Conservation (phyloP, 2,329 filamentous ascomycete genomes). For the Cercospora sojina region DNA sequence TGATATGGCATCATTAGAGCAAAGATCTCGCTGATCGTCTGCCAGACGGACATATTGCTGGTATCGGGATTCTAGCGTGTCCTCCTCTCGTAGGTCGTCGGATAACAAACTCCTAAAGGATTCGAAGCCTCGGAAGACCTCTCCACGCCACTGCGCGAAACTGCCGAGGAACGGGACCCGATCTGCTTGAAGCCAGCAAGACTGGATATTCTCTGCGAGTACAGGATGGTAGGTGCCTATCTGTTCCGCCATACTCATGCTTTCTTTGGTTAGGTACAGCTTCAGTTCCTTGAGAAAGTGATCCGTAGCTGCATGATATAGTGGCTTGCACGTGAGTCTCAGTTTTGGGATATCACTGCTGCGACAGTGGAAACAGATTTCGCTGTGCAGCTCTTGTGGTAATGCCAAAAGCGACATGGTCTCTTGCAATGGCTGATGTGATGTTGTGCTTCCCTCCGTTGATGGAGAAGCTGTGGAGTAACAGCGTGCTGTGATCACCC, state of each 20-base stretch:
- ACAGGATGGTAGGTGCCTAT: neutral
- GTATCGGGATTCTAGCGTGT: neutral
- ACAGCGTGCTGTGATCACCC: neutral
- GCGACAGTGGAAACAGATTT: neutral
- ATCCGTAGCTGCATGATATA: neutral
- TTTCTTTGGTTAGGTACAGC: neutral
- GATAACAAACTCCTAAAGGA: neutral
- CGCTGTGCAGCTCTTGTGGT: neutral
- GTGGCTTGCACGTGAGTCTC: neutral
- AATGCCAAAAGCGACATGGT: neutral
- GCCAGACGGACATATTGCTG: neutral
- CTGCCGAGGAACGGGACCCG: neutral
- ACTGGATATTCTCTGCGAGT: neutral
- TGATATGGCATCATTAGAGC: neutral
- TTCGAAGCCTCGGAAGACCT: neutral
- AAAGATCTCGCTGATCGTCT: neutral
- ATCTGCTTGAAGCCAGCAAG: neutral
- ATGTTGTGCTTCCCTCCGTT: neutral
- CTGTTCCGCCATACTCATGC: neutral
- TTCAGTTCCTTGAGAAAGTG: conserved; percentile 3
- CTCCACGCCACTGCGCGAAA: neutral
- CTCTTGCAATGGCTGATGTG: neutral
- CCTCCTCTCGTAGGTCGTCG: neutral
- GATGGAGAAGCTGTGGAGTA: neutral
- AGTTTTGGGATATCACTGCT: neutral